phyloP scores from a whole-genome alignment of 2,329 filamentous ascomycete genomes.

The Plenodomus tracheiphilus region DNA sequence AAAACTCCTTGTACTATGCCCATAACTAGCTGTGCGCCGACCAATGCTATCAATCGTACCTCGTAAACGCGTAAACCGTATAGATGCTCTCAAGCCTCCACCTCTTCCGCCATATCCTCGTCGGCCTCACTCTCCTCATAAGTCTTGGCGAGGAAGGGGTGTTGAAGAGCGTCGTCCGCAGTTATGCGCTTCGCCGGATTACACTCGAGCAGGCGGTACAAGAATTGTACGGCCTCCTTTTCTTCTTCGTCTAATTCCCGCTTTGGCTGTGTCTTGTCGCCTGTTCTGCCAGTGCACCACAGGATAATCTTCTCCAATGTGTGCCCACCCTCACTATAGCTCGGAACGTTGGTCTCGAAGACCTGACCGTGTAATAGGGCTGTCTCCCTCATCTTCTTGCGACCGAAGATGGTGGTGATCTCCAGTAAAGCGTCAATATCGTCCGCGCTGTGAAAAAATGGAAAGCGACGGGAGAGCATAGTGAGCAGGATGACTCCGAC shows the following conservation, averaged over 20 bases:
- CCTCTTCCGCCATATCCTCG: conserved; percentile 39
- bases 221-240: conserved; percentile 71
- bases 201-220: conserved; percentile 73
- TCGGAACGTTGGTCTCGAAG: conserved; percentile 91
- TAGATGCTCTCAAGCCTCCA: conserved; percentile 23
- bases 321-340: conserved; percentile 82
- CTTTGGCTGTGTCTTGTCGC: conserved; percentile 51
- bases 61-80: conserved; percentile 17
- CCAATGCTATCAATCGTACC: conserved; percentile 24
- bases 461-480: conserved; percentile 86
- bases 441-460: conserved; percentile 98
- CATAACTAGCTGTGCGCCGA: conserved; percentile 21
- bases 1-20: conserved; percentile 36
- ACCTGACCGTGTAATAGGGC: conserved; percentile 86
- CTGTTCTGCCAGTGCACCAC: conserved; percentile 84
- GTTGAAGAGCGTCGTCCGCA: conserved; percentile 71
- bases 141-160: conserved; percentile 64
- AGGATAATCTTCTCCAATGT: conserved; percentile 90
- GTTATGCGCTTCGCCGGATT: conserved; percentile 75
- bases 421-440: conserved; percentile 98
- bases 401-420: conserved; percentile 92
- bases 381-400: conserved; percentile 78
- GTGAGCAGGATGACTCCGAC: conserved; percentile 97
- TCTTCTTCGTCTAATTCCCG: conserved; percentile 67
- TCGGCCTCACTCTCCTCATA: conserved; percentile 36